Percentiles rank a stretch among this genome's conserved stretches.
These are phyloP conservation scores for Erysimum cheiranthoides DNA, from an alignment of 345 rosid genomes.

Conservation along the genomic window DNA sequence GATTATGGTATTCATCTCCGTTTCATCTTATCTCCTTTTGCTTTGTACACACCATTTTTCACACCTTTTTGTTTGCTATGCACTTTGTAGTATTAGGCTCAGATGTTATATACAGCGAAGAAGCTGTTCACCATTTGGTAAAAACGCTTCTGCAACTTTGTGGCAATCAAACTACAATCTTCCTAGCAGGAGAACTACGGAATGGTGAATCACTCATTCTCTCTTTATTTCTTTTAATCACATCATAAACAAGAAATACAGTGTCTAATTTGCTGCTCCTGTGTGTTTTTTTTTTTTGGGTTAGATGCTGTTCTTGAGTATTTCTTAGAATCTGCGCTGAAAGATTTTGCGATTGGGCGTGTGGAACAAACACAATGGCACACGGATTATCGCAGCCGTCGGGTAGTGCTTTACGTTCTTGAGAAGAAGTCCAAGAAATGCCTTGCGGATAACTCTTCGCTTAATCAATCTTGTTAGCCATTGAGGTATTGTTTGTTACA, in stretches of 20 bases:
- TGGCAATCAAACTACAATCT: slow-evolving; percentile 72
- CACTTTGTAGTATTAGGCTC: slow-evolving; percentile 73
- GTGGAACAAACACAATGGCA: slow-evolving; percentile 82
- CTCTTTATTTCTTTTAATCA: slow-evolving; percentile 20
- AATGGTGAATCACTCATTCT: slow-evolving; percentile 55
- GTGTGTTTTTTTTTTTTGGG: not conserved
- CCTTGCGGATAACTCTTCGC: slow-evolving; percentile 23
- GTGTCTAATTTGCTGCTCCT: slow-evolving; percentile 7
- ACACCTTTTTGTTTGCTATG: not conserved
- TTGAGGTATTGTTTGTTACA: slow-evolving; percentile 19
- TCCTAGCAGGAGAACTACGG: slow-evolving; percentile 81
- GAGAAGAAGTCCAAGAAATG: slow-evolving; percentile 61
- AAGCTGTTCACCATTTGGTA: slow-evolving; percentile 76
- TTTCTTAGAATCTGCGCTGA: slow-evolving; percentile 76
- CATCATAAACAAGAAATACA: not conserved
- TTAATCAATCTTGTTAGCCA: slow-evolving; percentile 41
- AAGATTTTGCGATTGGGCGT: slow-evolving; percentile 70
- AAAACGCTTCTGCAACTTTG: slow-evolving; percentile 68
- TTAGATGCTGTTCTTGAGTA: slow-evolving; percentile 83
- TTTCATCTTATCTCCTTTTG: not conserved
- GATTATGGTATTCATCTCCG: slow-evolving; percentile 61
- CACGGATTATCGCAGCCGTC: slow-evolving; percentile 72
- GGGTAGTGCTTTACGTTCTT: slow-evolving; percentile 77
- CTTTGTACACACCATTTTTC: slow-evolving; percentile 2
- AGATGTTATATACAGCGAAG: slow-evolving; percentile 91